phyloP scores from a whole-genome alignment of 306 rosid species.

The Inga laurina region DNA sequence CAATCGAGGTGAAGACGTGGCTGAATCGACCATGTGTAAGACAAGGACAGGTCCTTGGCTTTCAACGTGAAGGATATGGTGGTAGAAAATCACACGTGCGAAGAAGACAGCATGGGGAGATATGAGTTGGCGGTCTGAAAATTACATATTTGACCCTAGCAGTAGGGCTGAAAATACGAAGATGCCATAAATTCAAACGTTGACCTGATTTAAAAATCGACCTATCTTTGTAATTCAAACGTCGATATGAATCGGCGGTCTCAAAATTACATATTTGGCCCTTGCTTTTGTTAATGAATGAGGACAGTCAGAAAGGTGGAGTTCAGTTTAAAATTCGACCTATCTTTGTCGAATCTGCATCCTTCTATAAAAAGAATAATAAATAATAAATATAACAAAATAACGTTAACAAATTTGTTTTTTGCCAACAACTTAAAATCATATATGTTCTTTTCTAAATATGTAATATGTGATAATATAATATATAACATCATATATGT shows the following conservation, averaged over 20 bases:
- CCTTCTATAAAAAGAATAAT: too few relatives aligned
- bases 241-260: too few relatives aligned
- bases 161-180: background rate
- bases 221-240: too few relatives aligned
- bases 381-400: too few relatives aligned
- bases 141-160: constrained; percentile 21
- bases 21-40: constrained; percentile 42
- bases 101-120: constrained; percentile 33
- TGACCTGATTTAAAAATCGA: background rate
- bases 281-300: background rate
- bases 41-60: constrained; percentile 38
- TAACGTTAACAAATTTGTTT: too few relatives aligned
- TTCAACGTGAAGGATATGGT: constrained; percentile 20
- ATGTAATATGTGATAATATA: too few relatives aligned
- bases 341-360: background rate
- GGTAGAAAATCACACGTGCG: constrained; percentile 51
- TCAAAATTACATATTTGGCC: too few relatives aligned
- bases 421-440: too few relatives aligned
- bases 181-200: background rate
- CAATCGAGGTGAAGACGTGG: constrained; percentile 47
- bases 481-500: too few relatives aligned
- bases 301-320: too few relatives aligned
- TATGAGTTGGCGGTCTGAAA: background rate
- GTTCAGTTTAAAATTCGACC: background rate
- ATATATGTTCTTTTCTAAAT: too few relatives aligned